Evolutionary conservation across 192 early-diverging fungal genomes (phyloP).

Genomic region (Dissophora ornata): DNA sequence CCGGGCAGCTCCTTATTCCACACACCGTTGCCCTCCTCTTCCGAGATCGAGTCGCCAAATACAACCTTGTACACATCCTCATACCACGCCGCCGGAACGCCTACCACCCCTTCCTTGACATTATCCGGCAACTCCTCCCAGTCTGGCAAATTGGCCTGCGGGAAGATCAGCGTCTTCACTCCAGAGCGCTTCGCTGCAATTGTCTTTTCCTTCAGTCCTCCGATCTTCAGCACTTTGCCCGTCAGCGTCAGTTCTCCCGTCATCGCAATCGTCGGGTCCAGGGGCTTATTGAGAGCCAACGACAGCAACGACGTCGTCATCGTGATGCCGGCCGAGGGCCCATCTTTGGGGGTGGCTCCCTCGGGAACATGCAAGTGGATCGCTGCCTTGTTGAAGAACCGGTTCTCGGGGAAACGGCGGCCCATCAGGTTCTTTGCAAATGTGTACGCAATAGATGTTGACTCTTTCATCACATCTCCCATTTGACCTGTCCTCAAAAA

Average conservation of each 20-base stretch:
- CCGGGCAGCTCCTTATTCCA: conserved; percentile 50
- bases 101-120: conserved; percentile 89
- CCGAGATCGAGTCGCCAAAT: conserved; percentile 56
- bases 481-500: conserved; percentile 94
- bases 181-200: conserved; percentile 96
- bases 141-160: conserved; percentile 87
- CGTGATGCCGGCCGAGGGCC: conserved; percentile 94
- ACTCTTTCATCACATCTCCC: conserved; percentile 99
- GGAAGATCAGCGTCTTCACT: conserved; percentile 91
- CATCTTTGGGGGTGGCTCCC: conserved; percentile 98
- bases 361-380: conserved; percentile 98
- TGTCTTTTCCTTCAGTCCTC: conserved; percentile 97
- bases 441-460: conserved; percentile 94
- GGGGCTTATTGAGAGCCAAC: conserved; percentile 82
- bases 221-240: conserved; percentile 97
- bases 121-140: conserved; percentile 97
- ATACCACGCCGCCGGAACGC: conserved; percentile 87
- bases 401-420: conserved; percentile 81
- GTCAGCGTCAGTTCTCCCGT: conserved; percentile 98
- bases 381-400: conserved; percentile 90
- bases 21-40: conserved; percentile 29
- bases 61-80: conserved; percentile 71
- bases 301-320: conserved; percentile 97
- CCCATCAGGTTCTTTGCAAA: conserved; percentile 89
- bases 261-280: conserved; percentile 91